Percentiles rank a stretch among this genome's conserved stretches.
These are phyloP conservation scores for Plectosphaerella sp. DNA, from an alignment of 2,329 filamentous ascomycete species.

Conservation along the genomic window DNA sequence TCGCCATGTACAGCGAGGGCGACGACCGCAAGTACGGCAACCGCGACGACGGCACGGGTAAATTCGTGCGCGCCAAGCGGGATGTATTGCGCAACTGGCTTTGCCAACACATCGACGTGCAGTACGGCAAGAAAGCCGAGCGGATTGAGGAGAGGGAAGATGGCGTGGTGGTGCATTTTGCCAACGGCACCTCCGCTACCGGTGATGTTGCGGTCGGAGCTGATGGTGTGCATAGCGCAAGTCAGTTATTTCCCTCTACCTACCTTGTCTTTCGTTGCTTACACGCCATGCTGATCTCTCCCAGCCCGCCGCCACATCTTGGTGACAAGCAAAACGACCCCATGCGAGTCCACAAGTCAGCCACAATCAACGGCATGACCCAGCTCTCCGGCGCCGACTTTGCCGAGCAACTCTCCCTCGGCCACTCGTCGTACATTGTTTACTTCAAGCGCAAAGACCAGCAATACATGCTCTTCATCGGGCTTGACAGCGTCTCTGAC, in stretches of 20 bases:
- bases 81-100: constrained; percentile 12
- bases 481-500: constrained; percentile 15
- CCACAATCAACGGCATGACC: too few relatives aligned
- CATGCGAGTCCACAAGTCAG: too few relatives aligned
- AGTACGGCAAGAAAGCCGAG: constrained; percentile 32
- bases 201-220: constrained; percentile 42
- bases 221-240: constrained; percentile 36
- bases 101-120: constrained; percentile 19
- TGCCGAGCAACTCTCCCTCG: constrained; percentile 23
- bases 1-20: constrained; percentile 9
- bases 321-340: constrained; percentile 16
- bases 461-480: constrained; percentile 9
- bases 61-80: constrained; percentile 26
- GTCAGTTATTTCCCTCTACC: constrained; percentile 10
- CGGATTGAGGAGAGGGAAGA: constrained; percentile 26
- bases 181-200: constrained; percentile 33
- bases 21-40: constrained; percentile 6
- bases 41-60: constrained; percentile 18
- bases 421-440: constrained; percentile 22
- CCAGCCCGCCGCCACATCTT: constrained; percentile 8
- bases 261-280: too few relatives aligned
- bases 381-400: constrained; percentile 18
- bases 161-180: constrained; percentile 34
- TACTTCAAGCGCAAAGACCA: constrained; percentile 2
- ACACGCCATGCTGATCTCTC: too few relatives aligned